Conservation (phyloP, 176 grass and related monocot genomes). For the Zea mays region Zm-B73-REFERENCE-NAM-5.0 NC_050103.1:72079001-72079500, state of each 20-base stretch:
- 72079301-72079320: constrained; percentile 42
- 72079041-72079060: constrained; percentile 95
- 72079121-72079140: constrained; percentile 92
- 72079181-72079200: constrained; percentile 71
- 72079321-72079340: constrained; percentile 49
- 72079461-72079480: not conserved
- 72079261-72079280: constrained; percentile 79
- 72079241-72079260: constrained; percentile 74
- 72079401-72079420: constrained; percentile 53
- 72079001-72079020: constrained; percentile 90
- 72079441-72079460: not conserved
- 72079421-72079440: constrained; percentile 65
- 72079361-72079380: constrained; percentile 35
- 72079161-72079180: constrained; percentile 92
- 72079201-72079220: constrained; percentile 93
- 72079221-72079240: constrained; percentile 89
- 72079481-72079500: constrained; percentile 26
- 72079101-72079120: constrained; percentile 81
- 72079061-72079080: constrained; percentile 89
- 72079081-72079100: constrained; percentile 82
- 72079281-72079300: constrained; percentile 84
- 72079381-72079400: constrained; percentile 49
- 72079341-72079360: constrained; percentile 70
- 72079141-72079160: constrained; percentile 85
- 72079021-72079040: constrained; percentile 85